These are phyloP conservation scores for Kwoniella sp. DNA, from an alignment of 768 basidiomycete genomes.

Conservation along the genomic window DNA sequence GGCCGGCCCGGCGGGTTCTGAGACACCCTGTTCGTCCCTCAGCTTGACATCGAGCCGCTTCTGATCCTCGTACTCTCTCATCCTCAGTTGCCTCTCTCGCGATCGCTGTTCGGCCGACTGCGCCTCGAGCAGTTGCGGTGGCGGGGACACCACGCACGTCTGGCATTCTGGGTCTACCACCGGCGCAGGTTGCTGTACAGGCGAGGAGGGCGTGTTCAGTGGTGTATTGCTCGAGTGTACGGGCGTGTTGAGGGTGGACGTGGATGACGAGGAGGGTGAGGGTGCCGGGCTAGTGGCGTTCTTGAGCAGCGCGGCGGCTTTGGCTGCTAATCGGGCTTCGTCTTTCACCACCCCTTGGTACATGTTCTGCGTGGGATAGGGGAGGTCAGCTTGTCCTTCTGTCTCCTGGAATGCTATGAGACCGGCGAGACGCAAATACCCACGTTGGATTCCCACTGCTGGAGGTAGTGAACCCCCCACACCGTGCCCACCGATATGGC, in stretches of 20 bases:
- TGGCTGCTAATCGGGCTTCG: conserved; percentile 69
- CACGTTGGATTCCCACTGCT: conserved; percentile 76
- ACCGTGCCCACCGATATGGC: conserved; percentile 65
- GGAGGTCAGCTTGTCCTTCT: not conserved
- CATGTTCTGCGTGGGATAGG: conserved; percentile 62
- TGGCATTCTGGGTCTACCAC: conserved; percentile 36
- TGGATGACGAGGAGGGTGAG: not conserved
- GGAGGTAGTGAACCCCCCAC: conserved; percentile 85
- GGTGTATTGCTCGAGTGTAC: conserved; percentile 11
- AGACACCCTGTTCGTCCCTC: conserved; percentile 32
- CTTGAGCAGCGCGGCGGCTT: conserved; percentile 58
- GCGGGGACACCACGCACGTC: conserved; percentile 37
- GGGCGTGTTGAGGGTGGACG: not conserved
- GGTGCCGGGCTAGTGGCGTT: not conserved
- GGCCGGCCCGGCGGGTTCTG: too few relatives aligned
- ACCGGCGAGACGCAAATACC: conserved; percentile 15
- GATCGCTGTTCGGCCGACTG: conserved; percentile 25
- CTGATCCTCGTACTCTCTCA: conserved; percentile 42
- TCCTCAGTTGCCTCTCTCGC: conserved; percentile 28
- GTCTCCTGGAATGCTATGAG: not conserved
- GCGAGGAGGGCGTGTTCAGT: conserved; percentile 23
- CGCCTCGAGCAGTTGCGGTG: conserved; percentile 32
- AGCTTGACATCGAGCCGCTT: conserved; percentile 32
- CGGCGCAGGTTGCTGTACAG: conserved; percentile 28
- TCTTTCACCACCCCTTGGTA: conserved; percentile 84